Percentiles rank a stretch among this genome's conserved stretches.
These are phyloP conservation scores for Ceratocystis albifundus DNA, from an alignment of 2,329 filamentous ascomycete genomes.

Conservation along the genomic window DNA sequence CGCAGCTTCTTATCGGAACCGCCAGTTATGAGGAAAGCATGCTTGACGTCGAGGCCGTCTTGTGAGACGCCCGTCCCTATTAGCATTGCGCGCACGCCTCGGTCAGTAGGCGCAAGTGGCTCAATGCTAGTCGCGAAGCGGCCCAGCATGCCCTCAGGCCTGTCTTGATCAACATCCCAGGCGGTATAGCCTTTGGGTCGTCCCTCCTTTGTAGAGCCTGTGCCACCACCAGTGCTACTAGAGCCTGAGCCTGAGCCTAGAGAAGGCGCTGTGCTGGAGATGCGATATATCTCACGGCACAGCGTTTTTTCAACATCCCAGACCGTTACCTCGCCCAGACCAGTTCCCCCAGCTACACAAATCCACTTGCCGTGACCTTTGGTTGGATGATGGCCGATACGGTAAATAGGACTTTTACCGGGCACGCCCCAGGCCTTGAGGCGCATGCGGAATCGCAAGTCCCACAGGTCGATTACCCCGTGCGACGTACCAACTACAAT, in stretches of 20 bases:
- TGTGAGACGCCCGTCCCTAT: slow-evolving; percentile 60
- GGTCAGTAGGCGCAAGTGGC: slow-evolving; percentile 38
- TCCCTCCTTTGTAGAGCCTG: slow-evolving; percentile 32
- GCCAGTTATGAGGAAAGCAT: slow-evolving; percentile 75
- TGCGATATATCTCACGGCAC: slow-evolving; percentile 82
- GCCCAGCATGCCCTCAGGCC: slow-evolving; percentile 71
- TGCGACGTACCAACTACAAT: slow-evolving; percentile 83
- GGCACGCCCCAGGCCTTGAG: slow-evolving; percentile 81
- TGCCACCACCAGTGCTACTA: not conserved
- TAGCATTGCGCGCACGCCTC: slow-evolving; percentile 63
- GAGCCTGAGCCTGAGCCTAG: not conserved
- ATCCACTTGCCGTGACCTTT: slow-evolving; percentile 73
- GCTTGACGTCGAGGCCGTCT: slow-evolving; percentile 60
- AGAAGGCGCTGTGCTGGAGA: slow-evolving; percentile 27
- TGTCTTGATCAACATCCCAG: slow-evolving; percentile 83
- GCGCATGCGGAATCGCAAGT: slow-evolving; percentile 83
- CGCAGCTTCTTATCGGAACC: slow-evolving; percentile 83
- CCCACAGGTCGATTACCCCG: slow-evolving; percentile 88
- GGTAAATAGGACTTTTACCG: slow-evolving; percentile 66
- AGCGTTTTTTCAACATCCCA: slow-evolving; percentile 90
- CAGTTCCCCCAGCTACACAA: slow-evolving; percentile 78
- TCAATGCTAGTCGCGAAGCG: slow-evolving; percentile 71
- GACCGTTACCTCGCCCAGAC: slow-evolving; percentile 77
- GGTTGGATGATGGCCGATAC: slow-evolving; percentile 65
- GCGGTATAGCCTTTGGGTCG: slow-evolving; percentile 59